phyloP scores from a whole-genome alignment of 176 grass and related monocot genomes.

The Ensete glaucum region DNA sequence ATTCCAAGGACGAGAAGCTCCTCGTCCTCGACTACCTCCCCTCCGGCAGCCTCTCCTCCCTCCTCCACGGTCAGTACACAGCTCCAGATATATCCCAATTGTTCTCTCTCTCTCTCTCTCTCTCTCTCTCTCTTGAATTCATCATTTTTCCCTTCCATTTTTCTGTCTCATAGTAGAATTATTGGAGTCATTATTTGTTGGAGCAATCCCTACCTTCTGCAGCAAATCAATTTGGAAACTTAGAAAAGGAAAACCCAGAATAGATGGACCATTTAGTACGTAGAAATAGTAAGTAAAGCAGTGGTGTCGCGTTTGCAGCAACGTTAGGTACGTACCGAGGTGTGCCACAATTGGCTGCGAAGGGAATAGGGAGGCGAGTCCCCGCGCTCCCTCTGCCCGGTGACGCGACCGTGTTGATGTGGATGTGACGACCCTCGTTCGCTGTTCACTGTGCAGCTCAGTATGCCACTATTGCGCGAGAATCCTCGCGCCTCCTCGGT shows the following conservation, averaged over 20 bases:
- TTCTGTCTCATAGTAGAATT: background rate
- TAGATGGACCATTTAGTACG: background rate
- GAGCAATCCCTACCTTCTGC: background rate
- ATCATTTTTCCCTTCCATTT: background rate
- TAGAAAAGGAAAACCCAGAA: too few species aligned
- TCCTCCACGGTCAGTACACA: conserved; percentile 53
- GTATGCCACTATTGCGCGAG: background rate
- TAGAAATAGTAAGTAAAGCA: background rate
- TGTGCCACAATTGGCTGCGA: background rate
- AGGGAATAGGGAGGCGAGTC: background rate
- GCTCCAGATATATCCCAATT: background rate
- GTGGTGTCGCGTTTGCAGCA: background rate
- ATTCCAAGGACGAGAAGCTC: conserved; percentile 86
- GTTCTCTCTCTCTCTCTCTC: background rate
- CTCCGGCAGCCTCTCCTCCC: conserved; percentile 69
- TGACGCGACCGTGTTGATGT: background rate
- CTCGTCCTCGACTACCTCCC: conserved; percentile 71
- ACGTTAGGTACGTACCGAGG: too few species aligned
- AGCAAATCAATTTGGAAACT: background rate
- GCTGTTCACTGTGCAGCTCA: background rate
- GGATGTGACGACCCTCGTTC: background rate
- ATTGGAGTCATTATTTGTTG: background rate
- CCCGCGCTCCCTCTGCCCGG: background rate
- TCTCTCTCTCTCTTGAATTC: background rate
- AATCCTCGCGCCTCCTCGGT: background rate